These are phyloP conservation scores for Calonectria pteridis DNA, from an alignment of 2,329 filamentous ascomycete genomes.

Conservation along the genomic window DNA sequence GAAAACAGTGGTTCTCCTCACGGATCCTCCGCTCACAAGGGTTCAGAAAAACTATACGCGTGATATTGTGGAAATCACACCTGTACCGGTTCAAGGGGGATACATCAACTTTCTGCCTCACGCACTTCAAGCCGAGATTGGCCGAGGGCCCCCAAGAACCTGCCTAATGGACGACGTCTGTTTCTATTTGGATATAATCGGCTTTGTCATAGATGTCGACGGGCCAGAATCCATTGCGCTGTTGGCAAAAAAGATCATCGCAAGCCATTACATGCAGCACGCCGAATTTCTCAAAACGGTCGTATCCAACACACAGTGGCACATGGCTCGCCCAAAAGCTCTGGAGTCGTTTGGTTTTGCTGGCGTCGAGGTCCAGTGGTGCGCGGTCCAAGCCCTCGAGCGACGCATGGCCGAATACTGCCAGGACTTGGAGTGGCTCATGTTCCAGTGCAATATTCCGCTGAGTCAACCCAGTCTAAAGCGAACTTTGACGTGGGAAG, in stretches of 20 bases:
- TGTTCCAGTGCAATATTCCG: not conserved
- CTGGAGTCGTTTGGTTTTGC: not conserved
- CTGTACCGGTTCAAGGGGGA: not conserved
- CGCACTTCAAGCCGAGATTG: not conserved
- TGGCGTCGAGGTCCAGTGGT: not conserved
- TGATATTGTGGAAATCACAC: not conserved
- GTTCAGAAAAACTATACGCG: not conserved
- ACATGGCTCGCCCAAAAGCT: not conserved
- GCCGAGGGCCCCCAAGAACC: not conserved
- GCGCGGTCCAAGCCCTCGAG: not conserved
- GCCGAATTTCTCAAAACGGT: not conserved
- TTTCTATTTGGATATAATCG: not conserved
- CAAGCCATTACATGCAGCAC: not conserved
- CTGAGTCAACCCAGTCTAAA: not conserved
- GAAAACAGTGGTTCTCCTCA: not conserved
- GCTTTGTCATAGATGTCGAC: not conserved
- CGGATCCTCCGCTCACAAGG: not conserved
- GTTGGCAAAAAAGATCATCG: not conserved
- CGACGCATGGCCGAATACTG: not conserved
- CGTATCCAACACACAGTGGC: not conserved
- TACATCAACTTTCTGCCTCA: not conserved
- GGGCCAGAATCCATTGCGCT: not conserved
- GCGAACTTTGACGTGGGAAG: not conserved
- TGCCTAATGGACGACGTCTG: constrained; percentile 1
- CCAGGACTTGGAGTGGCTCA: constrained; percentile 3